These are phyloP conservation scores for Pholiota adiposa DNA, from an alignment of 1,284 basidiomycete genomes.

Conservation along the genomic window DNA sequence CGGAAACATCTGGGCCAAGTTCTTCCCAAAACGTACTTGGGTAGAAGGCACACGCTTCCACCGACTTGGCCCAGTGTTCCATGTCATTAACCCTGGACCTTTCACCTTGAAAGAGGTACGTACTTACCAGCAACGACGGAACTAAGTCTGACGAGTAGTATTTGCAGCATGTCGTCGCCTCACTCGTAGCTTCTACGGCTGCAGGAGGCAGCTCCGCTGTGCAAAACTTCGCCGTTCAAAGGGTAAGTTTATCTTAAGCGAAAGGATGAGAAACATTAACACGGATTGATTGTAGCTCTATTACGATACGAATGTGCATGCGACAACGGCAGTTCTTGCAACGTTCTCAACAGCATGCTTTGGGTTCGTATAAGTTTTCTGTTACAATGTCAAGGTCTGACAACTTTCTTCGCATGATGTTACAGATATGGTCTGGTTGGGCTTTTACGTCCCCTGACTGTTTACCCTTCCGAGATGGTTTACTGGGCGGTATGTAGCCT, in stretches of 20 bases:
- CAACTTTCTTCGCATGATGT: no score
- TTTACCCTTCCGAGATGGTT: constrained; percentile 75
- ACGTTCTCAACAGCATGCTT: constrained; percentile 71
- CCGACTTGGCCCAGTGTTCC: constrained; percentile 41
- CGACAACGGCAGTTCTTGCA: constrained; percentile 62
- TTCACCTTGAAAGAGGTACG: constrained; percentile 67
- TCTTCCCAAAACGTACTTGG: constrained; percentile 42
- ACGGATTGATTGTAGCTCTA: constrained; percentile 49
- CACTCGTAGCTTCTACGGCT: constrained; percentile 64
- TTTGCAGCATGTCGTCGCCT: constrained; percentile 59
- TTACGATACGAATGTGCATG: constrained; percentile 58
- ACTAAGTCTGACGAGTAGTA: not conserved
- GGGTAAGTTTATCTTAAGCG: constrained; percentile 39
- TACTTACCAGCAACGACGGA: not conserved
- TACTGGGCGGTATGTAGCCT: constrained; percentile 55
- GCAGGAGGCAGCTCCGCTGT: constrained; percentile 56
- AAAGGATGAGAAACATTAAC: not conserved
- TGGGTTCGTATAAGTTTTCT: constrained; percentile 40
- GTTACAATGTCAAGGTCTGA: not conserved
- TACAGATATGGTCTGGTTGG: constrained; percentile 67
- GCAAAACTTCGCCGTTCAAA: constrained; percentile 64
- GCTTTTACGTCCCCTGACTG: constrained; percentile 59
- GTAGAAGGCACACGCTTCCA: constrained; percentile 47
- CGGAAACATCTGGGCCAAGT: constrained; percentile 55
- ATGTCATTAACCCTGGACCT: constrained; percentile 60